Conservation (phyloP, 2,329 filamentous ascomycete genomes). For the Escovopsis weberi region DNA sequence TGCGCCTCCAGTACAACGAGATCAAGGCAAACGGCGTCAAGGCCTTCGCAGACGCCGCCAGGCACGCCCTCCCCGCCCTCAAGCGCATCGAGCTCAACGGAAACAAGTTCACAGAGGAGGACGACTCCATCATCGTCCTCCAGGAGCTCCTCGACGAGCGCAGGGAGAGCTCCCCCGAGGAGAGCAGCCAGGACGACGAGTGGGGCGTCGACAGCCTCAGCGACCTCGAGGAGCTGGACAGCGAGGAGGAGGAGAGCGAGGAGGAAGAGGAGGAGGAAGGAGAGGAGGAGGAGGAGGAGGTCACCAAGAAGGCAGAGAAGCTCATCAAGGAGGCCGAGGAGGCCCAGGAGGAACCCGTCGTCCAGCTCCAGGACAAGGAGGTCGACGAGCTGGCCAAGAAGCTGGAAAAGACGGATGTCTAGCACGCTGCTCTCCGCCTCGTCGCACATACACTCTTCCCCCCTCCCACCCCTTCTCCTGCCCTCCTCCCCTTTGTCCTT, state of each 20-base stretch:
- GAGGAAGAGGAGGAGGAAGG: slow-evolving; percentile 53
- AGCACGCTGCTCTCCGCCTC: slow-evolving; percentile 6
- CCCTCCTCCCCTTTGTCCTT: not conserved
- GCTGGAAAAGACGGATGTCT: slow-evolving; percentile 56
- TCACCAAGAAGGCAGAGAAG: slow-evolving; percentile 37
- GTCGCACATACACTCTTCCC: no score
- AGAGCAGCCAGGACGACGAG: slow-evolving; percentile 55
- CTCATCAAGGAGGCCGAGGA: slow-evolving; percentile 53
- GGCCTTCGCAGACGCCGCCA: slow-evolving; percentile 53
- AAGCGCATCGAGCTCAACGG: slow-evolving; percentile 88
- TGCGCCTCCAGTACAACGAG: slow-evolving; percentile 89
- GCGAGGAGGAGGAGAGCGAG: slow-evolving; percentile 54
- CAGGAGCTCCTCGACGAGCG: slow-evolving; percentile 59
- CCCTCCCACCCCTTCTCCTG: not conserved
- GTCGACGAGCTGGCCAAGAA: slow-evolving; percentile 69
- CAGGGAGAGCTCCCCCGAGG: slow-evolving; percentile 57
- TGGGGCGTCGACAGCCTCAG: slow-evolving; percentile 79
- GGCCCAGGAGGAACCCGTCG: slow-evolving; percentile 60
- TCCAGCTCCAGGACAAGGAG: slow-evolving; percentile 55
- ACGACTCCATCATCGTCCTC: slow-evolving; percentile 53
- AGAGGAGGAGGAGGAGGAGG: slow-evolving; percentile 47
- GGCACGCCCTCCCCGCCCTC: slow-evolving; percentile 55
- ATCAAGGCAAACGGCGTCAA: slow-evolving; percentile 66
- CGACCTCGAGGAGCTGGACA: slow-evolving; percentile 67
- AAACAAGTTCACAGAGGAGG: slow-evolving; percentile 85